phyloP scores from a whole-genome alignment of 306 rosid species.

The Dryas alaskensis region DNA sequence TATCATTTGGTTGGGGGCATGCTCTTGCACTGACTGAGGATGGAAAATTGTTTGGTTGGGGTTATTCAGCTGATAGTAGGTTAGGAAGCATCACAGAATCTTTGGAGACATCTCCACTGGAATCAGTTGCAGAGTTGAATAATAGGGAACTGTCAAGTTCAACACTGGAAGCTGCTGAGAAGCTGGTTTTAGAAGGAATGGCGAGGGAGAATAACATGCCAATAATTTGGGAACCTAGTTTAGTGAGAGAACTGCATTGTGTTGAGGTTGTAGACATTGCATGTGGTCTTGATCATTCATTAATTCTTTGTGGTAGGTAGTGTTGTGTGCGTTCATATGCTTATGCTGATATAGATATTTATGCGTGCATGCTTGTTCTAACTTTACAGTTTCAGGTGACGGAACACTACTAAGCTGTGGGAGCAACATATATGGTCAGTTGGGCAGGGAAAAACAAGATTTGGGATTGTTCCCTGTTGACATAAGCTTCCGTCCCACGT shows the following conservation, averaged over 20 bases:
- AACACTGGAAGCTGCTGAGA: slow-evolving; percentile 60
- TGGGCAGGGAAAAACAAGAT: slow-evolving; percentile 62
- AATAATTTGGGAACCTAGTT: slow-evolving; percentile 71
- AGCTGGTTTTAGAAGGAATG: slow-evolving; percentile 64
- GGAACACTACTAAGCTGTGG: slow-evolving; percentile 76
- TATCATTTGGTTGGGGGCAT: slow-evolving; percentile 95
- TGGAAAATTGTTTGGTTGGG: slow-evolving; percentile 93
- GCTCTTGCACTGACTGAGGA: slow-evolving; percentile 74
- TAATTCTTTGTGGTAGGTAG: slow-evolving; percentile 70
- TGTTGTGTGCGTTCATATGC: slow-evolving; percentile 18
- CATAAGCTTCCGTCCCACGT: slow-evolving; percentile 37
- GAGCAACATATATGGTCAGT: slow-evolving; percentile 72
- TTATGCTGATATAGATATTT: slow-evolving; percentile 7
- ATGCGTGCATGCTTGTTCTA: slow-evolving; percentile 14
- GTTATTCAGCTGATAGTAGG: slow-evolving; percentile 84
- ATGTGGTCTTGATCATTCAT: slow-evolving; percentile 92
- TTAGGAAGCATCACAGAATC: slow-evolving; percentile 59
- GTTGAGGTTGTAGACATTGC: slow-evolving; percentile 69
- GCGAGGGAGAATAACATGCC: slow-evolving; percentile 77
- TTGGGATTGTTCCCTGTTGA: slow-evolving; percentile 76
- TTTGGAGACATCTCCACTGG: slow-evolving; percentile 55
- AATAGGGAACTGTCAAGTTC: slow-evolving; percentile 32
- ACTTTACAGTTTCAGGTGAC: slow-evolving; percentile 52
- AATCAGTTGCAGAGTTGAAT: slow-evolving; percentile 24
- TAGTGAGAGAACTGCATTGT: slow-evolving; percentile 57